These are phyloP conservation scores for Gomphus bonarii DNA, from an alignment of 1,284 basidiomycete species.

Conservation along the genomic window DNA sequence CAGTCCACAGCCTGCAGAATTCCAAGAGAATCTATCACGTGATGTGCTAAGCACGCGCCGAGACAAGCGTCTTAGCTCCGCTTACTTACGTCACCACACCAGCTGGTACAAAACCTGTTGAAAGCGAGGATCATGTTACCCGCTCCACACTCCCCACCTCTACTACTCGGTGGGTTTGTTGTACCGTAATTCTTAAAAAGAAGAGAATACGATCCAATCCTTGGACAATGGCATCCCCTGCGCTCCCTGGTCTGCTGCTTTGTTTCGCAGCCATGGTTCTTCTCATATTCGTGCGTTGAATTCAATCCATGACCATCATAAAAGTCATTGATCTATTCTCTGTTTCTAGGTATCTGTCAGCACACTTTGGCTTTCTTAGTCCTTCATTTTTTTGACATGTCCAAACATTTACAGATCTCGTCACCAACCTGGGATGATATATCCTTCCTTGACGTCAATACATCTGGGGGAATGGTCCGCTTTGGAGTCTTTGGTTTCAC, in stretches of 20 bases:
- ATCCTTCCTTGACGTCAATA: constrained; percentile 52
- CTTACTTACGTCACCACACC: neutral
- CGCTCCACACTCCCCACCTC: neutral
- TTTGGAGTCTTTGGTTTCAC: constrained; percentile 75
- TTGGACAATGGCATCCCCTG: constrained; percentile 17
- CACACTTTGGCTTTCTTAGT: neutral
- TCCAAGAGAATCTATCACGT: no score
- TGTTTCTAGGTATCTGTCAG: constrained; percentile 37
- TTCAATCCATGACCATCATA: constrained; percentile 1
- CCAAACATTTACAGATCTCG: constrained; percentile 27
- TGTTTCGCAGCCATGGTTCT: constrained; percentile 53
- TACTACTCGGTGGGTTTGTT: neutral
- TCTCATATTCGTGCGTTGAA: constrained; percentile 54
- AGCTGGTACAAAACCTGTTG: neutral
- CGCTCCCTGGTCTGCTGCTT: constrained; percentile 39
- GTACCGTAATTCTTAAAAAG: neutral
- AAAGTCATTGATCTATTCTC: neutral
- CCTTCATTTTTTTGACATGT: neutral
- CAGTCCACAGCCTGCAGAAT: no score
- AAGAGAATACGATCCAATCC: neutral
- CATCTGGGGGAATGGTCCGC: constrained; percentile 27
- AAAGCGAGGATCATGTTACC: neutral
- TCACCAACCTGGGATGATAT: constrained; percentile 63
- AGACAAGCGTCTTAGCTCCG: no score
- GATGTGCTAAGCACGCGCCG: no score